A percentile compares a stretch with the other conserved stretches of the same genome.
Evolutionary conservation across 2,329 filamentous ascomycete species (phyloP).

Genomic region (Scopulariopsis brevicaulis): DNA sequence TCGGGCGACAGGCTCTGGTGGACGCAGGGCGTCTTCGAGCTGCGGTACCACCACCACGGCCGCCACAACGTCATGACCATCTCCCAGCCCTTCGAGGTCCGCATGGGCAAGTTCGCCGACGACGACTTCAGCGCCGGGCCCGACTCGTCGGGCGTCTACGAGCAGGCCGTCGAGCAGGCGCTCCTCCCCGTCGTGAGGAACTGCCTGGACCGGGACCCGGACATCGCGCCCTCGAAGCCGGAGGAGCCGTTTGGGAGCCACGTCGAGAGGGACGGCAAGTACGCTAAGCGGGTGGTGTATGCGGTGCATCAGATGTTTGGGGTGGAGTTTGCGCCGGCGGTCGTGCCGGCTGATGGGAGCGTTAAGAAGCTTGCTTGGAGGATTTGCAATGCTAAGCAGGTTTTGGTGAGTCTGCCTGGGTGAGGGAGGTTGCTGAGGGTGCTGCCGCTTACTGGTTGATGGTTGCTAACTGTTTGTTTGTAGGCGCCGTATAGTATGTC

Average conservation of each 20-base stretch:
- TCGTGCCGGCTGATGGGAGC: constrained; percentile 85
- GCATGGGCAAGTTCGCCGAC: constrained; percentile 67
- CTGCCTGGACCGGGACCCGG: constrained; percentile 83
- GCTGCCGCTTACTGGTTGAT: constrained; percentile 6
- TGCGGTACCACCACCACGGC: constrained; percentile 91
- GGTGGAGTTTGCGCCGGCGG: constrained; percentile 85
- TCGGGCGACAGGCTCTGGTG: constrained; percentile 92
- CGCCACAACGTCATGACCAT: constrained; percentile 91
- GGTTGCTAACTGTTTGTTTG: constrained; percentile 7
- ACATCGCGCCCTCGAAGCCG: constrained; percentile 71
- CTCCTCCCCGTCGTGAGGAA: constrained; percentile 78
- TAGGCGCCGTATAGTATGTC: constrained; percentile 66
- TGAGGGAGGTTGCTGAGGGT: background rate
- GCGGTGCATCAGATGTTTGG: constrained; percentile 96
- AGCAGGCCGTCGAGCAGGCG: constrained; percentile 60
- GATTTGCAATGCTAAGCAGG: constrained; percentile 91
- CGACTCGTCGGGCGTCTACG: constrained; percentile 42
- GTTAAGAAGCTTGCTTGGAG: constrained; percentile 88
- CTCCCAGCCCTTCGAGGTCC: constrained; percentile 85
- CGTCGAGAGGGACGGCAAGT: constrained; percentile 81
- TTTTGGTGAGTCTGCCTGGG: constrained; percentile 54
- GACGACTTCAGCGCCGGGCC: constrained; percentile 48
- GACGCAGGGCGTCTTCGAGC: constrained; percentile 93
- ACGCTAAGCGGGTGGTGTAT: constrained; percentile 81
- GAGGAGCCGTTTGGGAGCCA: constrained; percentile 78